Conservation (phyloP, 108 stramenopile species). For the Fragilaria crotonensis region DNA sequence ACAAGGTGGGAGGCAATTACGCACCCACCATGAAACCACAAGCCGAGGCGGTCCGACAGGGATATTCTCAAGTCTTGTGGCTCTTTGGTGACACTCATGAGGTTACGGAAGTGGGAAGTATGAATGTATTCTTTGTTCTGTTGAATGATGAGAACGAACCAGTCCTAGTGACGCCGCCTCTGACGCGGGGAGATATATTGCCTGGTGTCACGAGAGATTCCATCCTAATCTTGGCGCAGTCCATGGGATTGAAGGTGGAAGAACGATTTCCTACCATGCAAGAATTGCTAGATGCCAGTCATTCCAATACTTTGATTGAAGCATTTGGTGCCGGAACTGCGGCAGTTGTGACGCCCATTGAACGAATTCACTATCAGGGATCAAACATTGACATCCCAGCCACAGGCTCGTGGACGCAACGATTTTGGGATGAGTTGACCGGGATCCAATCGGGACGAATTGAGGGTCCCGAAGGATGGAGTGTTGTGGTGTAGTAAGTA, state of each 20-base stretch:
- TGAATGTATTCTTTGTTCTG: conserved; percentile 93
- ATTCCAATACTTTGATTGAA: conserved; percentile 80
- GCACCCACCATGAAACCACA: conserved; percentile 89
- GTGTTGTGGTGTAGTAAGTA: conserved; percentile 18
- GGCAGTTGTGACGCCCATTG: conserved; percentile 90
- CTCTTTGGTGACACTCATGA: conserved; percentile 82
- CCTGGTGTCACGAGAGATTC: conserved; percentile 91
- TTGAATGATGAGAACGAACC: conserved; percentile 40
- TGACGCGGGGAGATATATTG: conserved; percentile 87
- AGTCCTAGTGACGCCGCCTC: conserved; percentile 90
- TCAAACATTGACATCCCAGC: conserved; percentile 68
- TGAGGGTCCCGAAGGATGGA: conserved; percentile 58
- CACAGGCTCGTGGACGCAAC: conserved; percentile 71
- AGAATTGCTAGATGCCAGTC: conserved; percentile 70
- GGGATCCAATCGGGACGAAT: conserved; percentile 86
- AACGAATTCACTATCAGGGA: conserved; percentile 75
- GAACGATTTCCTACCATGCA: conserved; percentile 76
- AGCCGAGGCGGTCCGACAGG: conserved; percentile 61
- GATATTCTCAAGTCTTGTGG: conserved; percentile 91
- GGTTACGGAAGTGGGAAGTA: conserved; percentile 94
- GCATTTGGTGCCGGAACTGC: conserved; percentile 96
- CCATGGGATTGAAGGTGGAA: conserved; percentile 64
- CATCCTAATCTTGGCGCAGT: conserved; percentile 64
- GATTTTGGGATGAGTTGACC: conserved; percentile 81
- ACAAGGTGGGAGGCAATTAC: conserved; percentile 95